Base-by-base conservation (phyloP, 225 moss, liverwort and hornwort species). In the Sphagnum contortum region DNA sequence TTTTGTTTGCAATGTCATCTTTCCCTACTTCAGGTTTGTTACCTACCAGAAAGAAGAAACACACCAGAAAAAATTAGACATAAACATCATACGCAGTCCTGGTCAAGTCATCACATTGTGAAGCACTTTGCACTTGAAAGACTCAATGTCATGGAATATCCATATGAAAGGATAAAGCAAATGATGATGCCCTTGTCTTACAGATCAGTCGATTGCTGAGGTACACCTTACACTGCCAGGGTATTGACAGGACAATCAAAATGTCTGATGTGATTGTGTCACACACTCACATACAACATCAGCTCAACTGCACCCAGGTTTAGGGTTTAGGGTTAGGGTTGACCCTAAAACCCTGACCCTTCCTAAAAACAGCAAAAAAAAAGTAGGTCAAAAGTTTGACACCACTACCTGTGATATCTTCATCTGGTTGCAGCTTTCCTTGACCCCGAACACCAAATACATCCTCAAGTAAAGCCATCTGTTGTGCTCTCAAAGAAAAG, bases 401-500 rank as follows among this genome's bases (percentile, higher is more conserved):
- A 12, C 8, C 1, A 1, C n/a, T 70, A 85, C 85, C 85, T 69
- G 75, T 4, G 68, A 48, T 63, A 63, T 54, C 65, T 59, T 76
- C 69, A 56, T 60, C 47, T 5, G 71, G 6, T 66, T 80, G 86
- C 46, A 61, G 67, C 77, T 91, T 93, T 63, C 80, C 81, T 74
- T 84, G 85, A 13, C 80, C 79, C 70, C 75, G 82, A 44, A 87
- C 71, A 57, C 93, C 93, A 75, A 87, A 85, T 47, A 89, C 63
- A 65, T 93, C 91, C 58, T 86, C 79, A 61, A 77, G 66, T 64
- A 79, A 74, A 46, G 81, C 78, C 48, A 73, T 73, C 65, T 80
- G 83, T 57, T 86, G 81, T 55, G 77, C 65, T 75, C 79, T 91
- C 70, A 93, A 83, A 64, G 74, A 82, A 73, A 67, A 83, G 9